phyloP scores from a whole-genome alignment of 2,329 filamentous ascomycete genomes.

The Apiospora pterosperma region DNA sequence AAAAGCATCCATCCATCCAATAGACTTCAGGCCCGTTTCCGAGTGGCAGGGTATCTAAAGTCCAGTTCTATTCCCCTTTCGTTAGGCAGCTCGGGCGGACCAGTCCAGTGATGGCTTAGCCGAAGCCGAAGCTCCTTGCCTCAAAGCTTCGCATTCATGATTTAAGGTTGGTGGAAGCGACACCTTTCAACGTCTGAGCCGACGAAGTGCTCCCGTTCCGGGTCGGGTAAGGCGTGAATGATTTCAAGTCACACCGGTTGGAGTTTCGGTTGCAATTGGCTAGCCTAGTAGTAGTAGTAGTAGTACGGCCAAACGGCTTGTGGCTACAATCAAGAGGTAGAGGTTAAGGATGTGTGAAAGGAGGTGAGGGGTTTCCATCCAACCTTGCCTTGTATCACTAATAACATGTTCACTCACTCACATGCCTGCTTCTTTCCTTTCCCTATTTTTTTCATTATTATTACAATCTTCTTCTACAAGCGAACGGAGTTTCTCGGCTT shows the following conservation, averaged over 20 bases:
- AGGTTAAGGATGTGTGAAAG: not conserved
- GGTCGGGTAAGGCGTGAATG: not conserved
- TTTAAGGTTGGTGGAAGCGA: slow-evolving; percentile 2
- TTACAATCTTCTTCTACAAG: not conserved
- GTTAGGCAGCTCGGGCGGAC: not conserved
- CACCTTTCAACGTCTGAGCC: not conserved
- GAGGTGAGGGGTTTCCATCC: not conserved
- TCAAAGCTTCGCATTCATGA: not conserved
- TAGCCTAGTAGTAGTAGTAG: too few species aligned
- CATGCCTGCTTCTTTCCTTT: not conserved
- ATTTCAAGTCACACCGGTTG: not conserved
- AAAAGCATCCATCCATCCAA: not conserved
- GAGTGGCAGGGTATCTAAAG: not conserved
- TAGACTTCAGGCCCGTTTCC: not conserved
- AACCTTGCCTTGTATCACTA: not conserved
- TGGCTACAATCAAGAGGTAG: not conserved
- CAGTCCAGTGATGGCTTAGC: not conserved
- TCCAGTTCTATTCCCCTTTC: not conserved
- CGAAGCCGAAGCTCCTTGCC: not conserved
- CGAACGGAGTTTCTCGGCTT: not conserved
- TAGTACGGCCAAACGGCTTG: not conserved
- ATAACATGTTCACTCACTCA: not conserved
- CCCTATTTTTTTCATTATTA: not conserved
- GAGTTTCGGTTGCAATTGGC: not conserved
- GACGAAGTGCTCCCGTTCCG: not conserved